Base-by-base conservation (phyloP, 2,329 filamentous ascomycete species). In the Aspergillus carbonarius region DNA sequence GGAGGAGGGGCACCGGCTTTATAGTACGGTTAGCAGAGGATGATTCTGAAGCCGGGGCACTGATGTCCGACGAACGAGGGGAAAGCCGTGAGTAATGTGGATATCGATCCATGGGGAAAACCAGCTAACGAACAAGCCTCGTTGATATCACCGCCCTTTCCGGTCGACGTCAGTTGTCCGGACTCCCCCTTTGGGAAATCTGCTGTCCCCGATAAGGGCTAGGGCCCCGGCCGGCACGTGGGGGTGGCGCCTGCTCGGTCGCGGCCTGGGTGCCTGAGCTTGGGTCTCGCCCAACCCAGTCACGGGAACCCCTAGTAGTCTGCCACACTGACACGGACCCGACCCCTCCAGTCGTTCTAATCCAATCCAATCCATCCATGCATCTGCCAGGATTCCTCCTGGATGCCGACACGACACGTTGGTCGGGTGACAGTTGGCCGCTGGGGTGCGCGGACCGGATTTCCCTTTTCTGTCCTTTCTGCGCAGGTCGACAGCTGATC, bases 161-260 rank as follows among this genome's bases (percentile, higher is more conserved):
- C 58, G 59, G 60, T 58, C 65, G 59, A 68, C 65, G 63, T 66
- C 66, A 66, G 62, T 67, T 48, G 25, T 48, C 64, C 65, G 63
- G 60, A 59, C 25, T 57, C 37, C 60, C 61, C 50, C 32, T 66
- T 60, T 51, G 44, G 63, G 65, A 60, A 62, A 53, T 34, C 47
- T 56, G 32, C 27, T 55, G 40, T 15, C 44, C 44, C 47, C 20
- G 65, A 67, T 66, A 67, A 68, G 65, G 66, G 65, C 61, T 67
- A 66, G 65, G 64, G 65, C 48, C 58, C 40, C 25, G 34, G 1
- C 7, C 20, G 39, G 40, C 62, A 65, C 66, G 64, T 67, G 65
- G 55, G 13, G 25, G 20, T 9, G 10, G 42, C 17, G 17, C 27
- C 20, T 18, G 42, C 23, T 23, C 5, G 23, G 23, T 23, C 23